Base-by-base conservation (phyloP, 768 basidiomycete genomes). In the Auriscalpium orientale region DNA sequence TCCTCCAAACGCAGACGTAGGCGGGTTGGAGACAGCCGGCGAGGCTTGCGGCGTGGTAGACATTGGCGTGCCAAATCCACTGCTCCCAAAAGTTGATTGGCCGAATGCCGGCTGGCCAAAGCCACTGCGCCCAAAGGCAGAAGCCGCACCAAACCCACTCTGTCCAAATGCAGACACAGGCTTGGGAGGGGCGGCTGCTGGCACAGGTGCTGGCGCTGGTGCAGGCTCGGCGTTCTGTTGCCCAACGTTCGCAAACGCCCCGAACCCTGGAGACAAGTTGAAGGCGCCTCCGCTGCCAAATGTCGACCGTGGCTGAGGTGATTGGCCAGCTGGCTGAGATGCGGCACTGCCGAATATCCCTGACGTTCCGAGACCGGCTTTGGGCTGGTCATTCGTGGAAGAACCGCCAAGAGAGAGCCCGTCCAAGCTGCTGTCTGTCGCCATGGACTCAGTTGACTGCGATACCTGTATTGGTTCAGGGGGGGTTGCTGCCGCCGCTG, bases 251-350 rank as follows among this genome's bases (percentile, higher is more conserved):
- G 62, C 64, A 51, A 69, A 70, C 4, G 67, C 64, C 3, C 70
- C 70, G 35, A 69, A 67, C 0, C 70, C 70, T 0, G 65, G 62
- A 1, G 64, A 62, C 13, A 67, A 66, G 35, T 62, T 60, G 44
- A 64, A 61, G 20, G 56, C 56, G 20, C 65, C 59, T 2, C 58
- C 59, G 1, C 61, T 8, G 18, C 57, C 58, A 38, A 47, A 52
- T 6, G 62, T 56, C 10, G 54, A 62, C 20, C 54, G 52, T 21
- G 4, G 59, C n/a, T 3, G 63, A 48, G 15, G 57, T 46, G 44
- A 18, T 58, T 33, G 45, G 13, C 22, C 20, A 46, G 40, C 22
- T 35, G 53, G n/a, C 22, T 57, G 54, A 34, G 55, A 8, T 13
- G 63, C 55, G 34, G 65, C 59, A 6, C 56, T 45, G 46, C 70